Evolutionary conservation across 805 yeast species (phyloP), one percentile per base, ranked within the genome.

Genomic region (Candida lessepsii): DNA sequence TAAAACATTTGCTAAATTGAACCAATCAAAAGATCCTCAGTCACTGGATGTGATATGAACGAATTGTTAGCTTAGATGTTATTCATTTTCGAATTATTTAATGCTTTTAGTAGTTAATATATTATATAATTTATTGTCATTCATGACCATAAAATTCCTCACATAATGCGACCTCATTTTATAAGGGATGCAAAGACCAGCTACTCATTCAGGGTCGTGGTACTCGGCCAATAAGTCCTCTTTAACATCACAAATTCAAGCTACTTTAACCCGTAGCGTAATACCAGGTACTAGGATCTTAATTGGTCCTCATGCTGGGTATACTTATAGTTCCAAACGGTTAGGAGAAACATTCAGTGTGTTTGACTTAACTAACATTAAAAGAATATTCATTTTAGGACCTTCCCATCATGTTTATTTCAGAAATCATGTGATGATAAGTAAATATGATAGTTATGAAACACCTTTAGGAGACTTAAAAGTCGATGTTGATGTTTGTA

Each of bases 201-300:
- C 96, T 1, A 74, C 95, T 2, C 97, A 91, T 59, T 83, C 96
- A 2, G 98, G 98, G 2, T 61, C 89, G 2, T 91, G 99, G 99
- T 91, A 93, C 58, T 51, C 79, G 2, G 68, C 68, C 10, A 70
- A 71, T 33, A 49, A 70, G 0, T 30, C 52, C 1, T 56, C 54
- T 15, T 67, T 91, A 10, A 57, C 66, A 2, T 42, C 54, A 7
- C 86, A 86, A 47, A 42, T 91, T 13, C 8, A 32, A 20, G 20
- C 37, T 3, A 53, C 55, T 1, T 48, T 47, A 9, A 74, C 74
- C 1, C 30, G 35, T 11, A 28, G 24, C 13, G 21, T 27, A 15
- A 50, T 66, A 2, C 40, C 50, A 2, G 70, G 70, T 2, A 73
- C 76, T 3, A 51, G 73, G 10, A 53, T 73, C 8, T 53, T 73